phyloP scores from a whole-genome alignment of 768 basidiomycete genomes.

The Russula virescens region DNA sequence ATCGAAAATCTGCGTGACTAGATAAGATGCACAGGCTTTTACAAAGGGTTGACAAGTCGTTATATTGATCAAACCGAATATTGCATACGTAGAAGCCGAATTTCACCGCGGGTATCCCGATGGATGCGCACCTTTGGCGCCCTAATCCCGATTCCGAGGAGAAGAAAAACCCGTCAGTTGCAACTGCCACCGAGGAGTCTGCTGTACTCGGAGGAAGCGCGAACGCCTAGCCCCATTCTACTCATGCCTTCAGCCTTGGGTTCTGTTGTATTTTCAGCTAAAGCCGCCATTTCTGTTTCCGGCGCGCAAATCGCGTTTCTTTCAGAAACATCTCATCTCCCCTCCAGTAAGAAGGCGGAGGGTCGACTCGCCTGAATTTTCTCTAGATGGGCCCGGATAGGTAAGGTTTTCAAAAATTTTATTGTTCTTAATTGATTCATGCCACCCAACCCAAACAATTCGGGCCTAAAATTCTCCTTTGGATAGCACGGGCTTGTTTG shows the following conservation, averaged over 20 bases:
- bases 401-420: constrained; percentile 4
- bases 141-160: constrained; percentile 19
- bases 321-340: no score
- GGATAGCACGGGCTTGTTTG: constrained; percentile 19
- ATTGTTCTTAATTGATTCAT: neutral
- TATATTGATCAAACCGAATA: neutral
- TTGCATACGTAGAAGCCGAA: neutral
- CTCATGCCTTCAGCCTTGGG: constrained; percentile 2
- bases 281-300: constrained; percentile 2
- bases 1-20: constrained; percentile 6
- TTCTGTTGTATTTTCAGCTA: neutral
- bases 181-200: constrained; percentile 3
- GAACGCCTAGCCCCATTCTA: constrained; percentile 20
- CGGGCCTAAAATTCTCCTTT: constrained; percentile 21
- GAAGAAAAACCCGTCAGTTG: neutral
- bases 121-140: constrained; percentile 4
- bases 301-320: constrained; percentile 10
- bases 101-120: constrained; percentile 8
- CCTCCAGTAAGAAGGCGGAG: no score
- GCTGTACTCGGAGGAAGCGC: constrained; percentile 8
- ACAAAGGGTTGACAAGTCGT: neutral
- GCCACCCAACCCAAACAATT: constrained; percentile 19
- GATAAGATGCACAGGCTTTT: constrained; percentile 18
- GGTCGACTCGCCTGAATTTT: neutral
- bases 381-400: constrained; percentile 19